Conservation (phyloP, 129 eudicot species). For the Ambrosia artemisiifolia region DNA sequence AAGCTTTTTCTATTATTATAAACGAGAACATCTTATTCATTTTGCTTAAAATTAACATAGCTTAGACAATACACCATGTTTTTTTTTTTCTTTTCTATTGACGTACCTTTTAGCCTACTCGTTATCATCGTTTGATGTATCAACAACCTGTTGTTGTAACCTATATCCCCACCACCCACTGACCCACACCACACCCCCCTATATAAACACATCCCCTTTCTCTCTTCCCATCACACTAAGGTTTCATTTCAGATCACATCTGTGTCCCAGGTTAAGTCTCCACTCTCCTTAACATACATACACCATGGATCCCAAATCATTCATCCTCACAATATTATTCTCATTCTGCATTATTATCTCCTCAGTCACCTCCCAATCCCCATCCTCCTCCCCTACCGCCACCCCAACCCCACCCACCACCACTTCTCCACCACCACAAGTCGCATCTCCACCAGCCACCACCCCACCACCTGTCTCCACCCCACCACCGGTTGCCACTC, state of each 20-base stretch:
- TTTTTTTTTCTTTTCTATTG: too few species aligned
- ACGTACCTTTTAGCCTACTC: background rate
- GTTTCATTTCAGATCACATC: conserved; percentile 10
- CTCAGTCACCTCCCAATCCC: conserved; percentile 62
- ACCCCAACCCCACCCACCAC: conserved; percentile 49
- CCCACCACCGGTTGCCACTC: conserved; percentile 28
- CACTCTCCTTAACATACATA: background rate
- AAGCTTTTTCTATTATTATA: too few species aligned
- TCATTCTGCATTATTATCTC: conserved; percentile 72
- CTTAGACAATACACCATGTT: too few species aligned
- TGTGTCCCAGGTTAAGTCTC: conserved; percentile 30
- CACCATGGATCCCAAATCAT: conserved; percentile 44
- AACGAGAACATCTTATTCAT: too few species aligned
- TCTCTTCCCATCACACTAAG: conserved; percentile 13
- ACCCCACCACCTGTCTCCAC: conserved; percentile 19
- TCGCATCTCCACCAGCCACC: too few species aligned
- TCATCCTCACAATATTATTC: conserved; percentile 25
- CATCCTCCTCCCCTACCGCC: conserved; percentile 63
- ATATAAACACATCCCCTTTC: background rate
- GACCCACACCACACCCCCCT: background rate
- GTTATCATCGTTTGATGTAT: background rate
- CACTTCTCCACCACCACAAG: conserved; percentile 31
- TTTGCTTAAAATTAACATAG: too few species aligned
- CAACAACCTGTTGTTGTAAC: conserved; percentile 21
- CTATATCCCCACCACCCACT: conserved; percentile 19